Evolutionary conservation across 75 land plant species (phyloP), one percentile per base, ranked within the genome.

Genomic region (Cupressus sempervirens): DNA sequence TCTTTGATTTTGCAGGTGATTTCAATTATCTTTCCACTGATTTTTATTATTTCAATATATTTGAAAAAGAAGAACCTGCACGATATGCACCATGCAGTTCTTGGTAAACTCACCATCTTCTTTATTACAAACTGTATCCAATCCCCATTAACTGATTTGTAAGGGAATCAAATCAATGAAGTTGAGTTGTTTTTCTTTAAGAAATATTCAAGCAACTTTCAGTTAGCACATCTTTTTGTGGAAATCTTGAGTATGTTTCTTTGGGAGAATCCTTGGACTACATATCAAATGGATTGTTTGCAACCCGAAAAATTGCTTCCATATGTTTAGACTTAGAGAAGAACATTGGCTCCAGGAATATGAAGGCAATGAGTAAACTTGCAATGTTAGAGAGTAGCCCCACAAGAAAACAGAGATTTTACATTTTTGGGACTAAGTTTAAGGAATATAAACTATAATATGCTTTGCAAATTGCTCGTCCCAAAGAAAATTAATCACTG

Each of bases 1-100:
- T n/a, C 46, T 20, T 45, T 79, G 50, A 45, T 82, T 52, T 82
- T 52, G 32, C 89, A 91, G 92, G 89, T 88, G 50, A 88, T 90
- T 81, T 87, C 89, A 29, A 34, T 91, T 34, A 65, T 83, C 29
- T 62, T 90, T 53, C 92, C 92, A 48, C 29, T 90, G 34, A 10
- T 84, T 36, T 80, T 89, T 62, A 67, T 86, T 15, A n/a, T 84
- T 35, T 38, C 81, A 20, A 82, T 83, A 72, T 91, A 82, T 82
- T 62, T 91, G 35, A 72, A 62, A 43, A 83, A 76, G 68, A 90
- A 87, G 75, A 86, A 90, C 40, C 30, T 84, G 36, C 87, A 86
- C 9, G 92, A 91, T 65, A 43, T 90, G 41, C 92, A 91, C 65
- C 91, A 91, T 83, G 92, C 92, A 29, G 45, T 86, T 18, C 88